Evolutionary conservation across 495 filamentous ascomycete species (phyloP), one percentile per base, ranked within the genome.

Genomic region (Annulohypoxylon moriforme): DNA sequence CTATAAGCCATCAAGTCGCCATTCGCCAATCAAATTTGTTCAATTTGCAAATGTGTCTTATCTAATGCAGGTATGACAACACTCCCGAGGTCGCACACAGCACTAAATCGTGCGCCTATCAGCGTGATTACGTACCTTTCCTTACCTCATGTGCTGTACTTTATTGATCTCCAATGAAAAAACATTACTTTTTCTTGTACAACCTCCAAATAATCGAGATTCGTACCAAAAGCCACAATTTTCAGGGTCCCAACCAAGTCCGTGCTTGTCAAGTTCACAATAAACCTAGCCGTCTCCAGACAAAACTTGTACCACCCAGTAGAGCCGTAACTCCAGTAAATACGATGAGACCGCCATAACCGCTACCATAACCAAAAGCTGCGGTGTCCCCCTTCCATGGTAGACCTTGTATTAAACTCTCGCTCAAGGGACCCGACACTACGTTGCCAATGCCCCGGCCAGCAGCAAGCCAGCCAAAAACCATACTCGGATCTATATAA

Each of bases 391-490:
- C 74, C 59, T 64, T 69, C 75, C 81, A 81, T n/a, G 59, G 31
- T 1, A 69, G 57, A 10, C 66, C 66, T 34, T 71, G 74, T 11
- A 92, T 72, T 56, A 91, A 76, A 4, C 77, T 83, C 38, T 86
- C 85, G 69, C 86, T 88, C 57, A 89, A 50, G 1, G 88, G 86
- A 13, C 88, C 88, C 67, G 84, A 84, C 7, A 86, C 79, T 20
- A 90, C 86, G 72, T 85, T 85, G 14, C 89, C 90, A 62, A 93
- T 83, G 1, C 90, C 90, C 67, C 89, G 81, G 0, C 87, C 89
- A 7, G 85, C 89, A 49, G 85, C 83, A 60, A 92, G 78, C 46
- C 88, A 81, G 1, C 88, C 88, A 44, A 77, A 75, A 29, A 78
- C 71, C 76, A 75, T 75, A 3, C 55, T 73, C 1, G 75, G 67